A percentile compares a stretch with the other conserved stretches of the same genome.
phyloP scores from a whole-genome alignment of 805 yeast genomes.

The Wickerhamomyces bovis region DNA sequence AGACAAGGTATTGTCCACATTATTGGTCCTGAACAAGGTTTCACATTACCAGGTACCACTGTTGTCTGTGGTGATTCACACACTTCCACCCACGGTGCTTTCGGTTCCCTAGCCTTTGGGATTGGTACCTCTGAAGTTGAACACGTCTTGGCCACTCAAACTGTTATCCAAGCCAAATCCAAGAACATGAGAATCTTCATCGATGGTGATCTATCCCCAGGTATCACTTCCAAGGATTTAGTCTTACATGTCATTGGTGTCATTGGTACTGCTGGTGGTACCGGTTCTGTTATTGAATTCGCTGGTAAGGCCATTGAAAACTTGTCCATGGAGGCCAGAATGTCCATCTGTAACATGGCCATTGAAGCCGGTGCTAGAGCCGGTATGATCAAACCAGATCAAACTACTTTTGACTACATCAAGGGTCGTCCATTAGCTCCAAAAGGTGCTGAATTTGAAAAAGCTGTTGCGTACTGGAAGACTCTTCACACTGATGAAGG shows the following conservation, averaged over 20 bases:
- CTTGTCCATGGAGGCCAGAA: conserved; percentile 93
- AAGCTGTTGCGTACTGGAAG: conserved; percentile 88
- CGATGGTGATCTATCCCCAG: conserved; percentile 77
- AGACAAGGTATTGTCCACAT: conserved; percentile 98
- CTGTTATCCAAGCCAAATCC: conserved; percentile 88
- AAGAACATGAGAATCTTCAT: conserved; percentile 91
- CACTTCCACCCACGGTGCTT: conserved; percentile 98
- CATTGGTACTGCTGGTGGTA: conserved; percentile 99
- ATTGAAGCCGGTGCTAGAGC: conserved; percentile 99
- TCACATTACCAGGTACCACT: conserved; percentile 96
- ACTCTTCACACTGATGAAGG: conserved; percentile 84
- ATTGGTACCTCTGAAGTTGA: conserved; percentile 99
- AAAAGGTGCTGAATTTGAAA: conserved; percentile 89
- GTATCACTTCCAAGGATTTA: conserved; percentile 94
- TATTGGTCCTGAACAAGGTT: conserved; percentile 98
- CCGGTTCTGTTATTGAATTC: conserved; percentile 94
- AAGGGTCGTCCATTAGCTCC: conserved; percentile 96
- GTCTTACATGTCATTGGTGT: conserved; percentile 91
- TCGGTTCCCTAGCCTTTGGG: conserved; percentile 96
- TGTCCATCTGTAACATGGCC: conserved; percentile 99
- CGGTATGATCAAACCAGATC: conserved; percentile 97
- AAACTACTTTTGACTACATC: conserved; percentile 78
- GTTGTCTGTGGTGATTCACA: conserved; percentile 99
- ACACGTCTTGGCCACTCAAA: conserved; percentile 97
- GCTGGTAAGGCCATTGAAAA: conserved; percentile 91